These are phyloP conservation scores for Polygonum aviculare DNA, from an alignment of 148 eudicot species.

Conservation along the genomic window DNA sequence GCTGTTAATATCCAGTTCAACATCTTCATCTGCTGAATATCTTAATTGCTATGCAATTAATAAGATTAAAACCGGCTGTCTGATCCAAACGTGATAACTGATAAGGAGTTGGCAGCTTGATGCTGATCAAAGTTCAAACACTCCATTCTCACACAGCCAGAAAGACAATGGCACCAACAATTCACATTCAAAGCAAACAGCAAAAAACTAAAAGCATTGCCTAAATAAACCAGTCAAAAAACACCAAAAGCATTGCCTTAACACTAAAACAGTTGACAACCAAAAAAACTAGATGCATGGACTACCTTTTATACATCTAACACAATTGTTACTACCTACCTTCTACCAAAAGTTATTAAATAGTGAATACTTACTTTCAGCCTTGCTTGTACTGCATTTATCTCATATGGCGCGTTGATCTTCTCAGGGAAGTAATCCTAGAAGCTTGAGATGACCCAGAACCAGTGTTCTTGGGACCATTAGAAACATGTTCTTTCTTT, in stretches of 20 bases:
- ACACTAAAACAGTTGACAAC: neutral
- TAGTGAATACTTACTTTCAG: neutral
- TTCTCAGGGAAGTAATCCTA: neutral
- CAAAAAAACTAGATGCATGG: neutral
- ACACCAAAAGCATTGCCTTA: neutral
- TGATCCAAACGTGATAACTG: neutral
- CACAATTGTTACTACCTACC: neutral
- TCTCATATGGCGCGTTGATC: slow-evolving; percentile 7
- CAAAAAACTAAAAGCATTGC: neutral
- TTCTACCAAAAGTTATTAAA: neutral
- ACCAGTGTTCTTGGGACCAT: neutral
- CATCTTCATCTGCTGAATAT: neutral
- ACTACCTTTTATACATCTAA: slow-evolving; percentile 5
- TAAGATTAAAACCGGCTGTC: neutral
- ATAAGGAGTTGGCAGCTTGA: slow-evolving; percentile 4
- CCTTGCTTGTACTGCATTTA: neutral
- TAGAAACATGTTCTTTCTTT: neutral
- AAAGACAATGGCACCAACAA: neutral
- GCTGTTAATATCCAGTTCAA: neutral
- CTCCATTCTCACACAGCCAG: neutral
- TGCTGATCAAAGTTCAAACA: neutral
- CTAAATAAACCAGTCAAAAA: neutral
- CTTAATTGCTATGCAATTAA: neutral
- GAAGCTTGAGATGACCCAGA: neutral
- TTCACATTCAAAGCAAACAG: neutral